These are phyloP conservation scores for Ceriops zippeliana DNA, from an alignment of 345 rosid species.

Conservation along the genomic window DNA sequence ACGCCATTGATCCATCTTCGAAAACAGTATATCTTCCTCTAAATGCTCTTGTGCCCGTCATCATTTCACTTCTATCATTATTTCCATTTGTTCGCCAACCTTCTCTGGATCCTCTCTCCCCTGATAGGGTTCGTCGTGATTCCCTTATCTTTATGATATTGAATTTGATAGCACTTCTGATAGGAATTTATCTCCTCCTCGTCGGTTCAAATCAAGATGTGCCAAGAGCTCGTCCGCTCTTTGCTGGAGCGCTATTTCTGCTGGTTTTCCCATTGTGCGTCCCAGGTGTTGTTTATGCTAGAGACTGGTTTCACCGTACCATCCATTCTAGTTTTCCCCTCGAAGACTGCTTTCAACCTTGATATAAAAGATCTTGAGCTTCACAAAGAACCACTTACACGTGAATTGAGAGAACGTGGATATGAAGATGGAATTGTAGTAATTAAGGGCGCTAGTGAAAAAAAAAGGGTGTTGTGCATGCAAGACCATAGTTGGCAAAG, in stretches of 20 bases:
- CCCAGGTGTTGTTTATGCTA: constrained; percentile 74
- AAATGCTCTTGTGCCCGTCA: constrained; percentile 70
- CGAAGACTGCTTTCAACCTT: constrained; percentile 55
- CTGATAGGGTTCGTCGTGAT: constrained; percentile 65
- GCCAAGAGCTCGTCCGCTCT: constrained; percentile 45
- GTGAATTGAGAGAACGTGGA: constrained; percentile 38
- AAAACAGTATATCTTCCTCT: constrained; percentile 61
- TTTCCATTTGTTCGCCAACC: constrained; percentile 88
- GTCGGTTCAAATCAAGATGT: constrained; percentile 40
- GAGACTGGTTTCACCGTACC: constrained; percentile 60
- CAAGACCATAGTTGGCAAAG: constrained; percentile 45
- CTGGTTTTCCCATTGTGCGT: constrained; percentile 69
- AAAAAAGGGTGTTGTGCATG: constrained; percentile 49
- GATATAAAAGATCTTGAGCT: constrained; percentile 84
- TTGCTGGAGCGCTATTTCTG: constrained; percentile 69
- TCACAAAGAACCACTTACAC: constrained; percentile 59
- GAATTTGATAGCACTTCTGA: constrained; percentile 64
- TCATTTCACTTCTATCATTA: constrained; percentile 53
- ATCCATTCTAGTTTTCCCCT: constrained; percentile 62
- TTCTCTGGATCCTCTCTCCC: constrained; percentile 63
- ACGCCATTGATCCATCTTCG: constrained; percentile 59
- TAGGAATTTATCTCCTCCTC: constrained; percentile 75
- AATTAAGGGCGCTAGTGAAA: constrained; percentile 23
- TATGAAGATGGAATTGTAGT: constrained; percentile 29
- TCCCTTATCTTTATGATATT: constrained; percentile 64